Base-by-base conservation (phyloP, 2,329 filamentous ascomycete genomes). In the Stachybotrys echinatus region DNA sequence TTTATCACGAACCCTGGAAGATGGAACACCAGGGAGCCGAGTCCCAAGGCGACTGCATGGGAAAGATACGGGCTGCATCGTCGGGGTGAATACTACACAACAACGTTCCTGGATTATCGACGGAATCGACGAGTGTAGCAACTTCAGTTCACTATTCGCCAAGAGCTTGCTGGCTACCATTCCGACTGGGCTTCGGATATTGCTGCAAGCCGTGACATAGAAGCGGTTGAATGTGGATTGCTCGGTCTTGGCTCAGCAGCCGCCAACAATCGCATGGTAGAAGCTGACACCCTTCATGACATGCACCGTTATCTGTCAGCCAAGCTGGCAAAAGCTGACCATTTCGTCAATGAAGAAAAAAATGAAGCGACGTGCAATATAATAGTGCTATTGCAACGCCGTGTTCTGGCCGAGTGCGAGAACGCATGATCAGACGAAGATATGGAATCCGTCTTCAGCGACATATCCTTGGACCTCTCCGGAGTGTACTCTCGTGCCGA, bases 71-170 rank as follows among this genome's bases (percentile, higher is more conserved):
- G 27, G 23, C 4, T 14, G 14, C 23, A 46, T 46, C 4, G 19
- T 46, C 23, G 37, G 21, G 27, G 23, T 18, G 12, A 19, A 12
- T 10, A 20, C 20, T 5, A 34, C 44, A 17, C 23, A 19, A 3
- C 44, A 46, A n/a, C n/a, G n/a, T n/a, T 37, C 2, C 18, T 46
- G 44, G 44, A 23, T 46, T 4, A 46, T 46, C 21, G 44, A 46
- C 20, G 44, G 23, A 19, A 5, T 46, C 37, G 44, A 46, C 27
- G 44, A 46, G 23, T 46, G 44, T 10, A 17, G 4, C 23, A 37
- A 37, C 12, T 45, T 45, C 6, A 45, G 27, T 19, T 23, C 42
- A 6, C 22, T 45, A 5, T 45, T 45, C 21, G n/a, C 7, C 6
- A 23, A 23, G 21, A 45, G n/a, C 6, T 18, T 45, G 6, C 17